Evolutionary conservation across 1,284 basidiomycete species (phyloP).

Genomic region (Irpex sp.): DNA sequence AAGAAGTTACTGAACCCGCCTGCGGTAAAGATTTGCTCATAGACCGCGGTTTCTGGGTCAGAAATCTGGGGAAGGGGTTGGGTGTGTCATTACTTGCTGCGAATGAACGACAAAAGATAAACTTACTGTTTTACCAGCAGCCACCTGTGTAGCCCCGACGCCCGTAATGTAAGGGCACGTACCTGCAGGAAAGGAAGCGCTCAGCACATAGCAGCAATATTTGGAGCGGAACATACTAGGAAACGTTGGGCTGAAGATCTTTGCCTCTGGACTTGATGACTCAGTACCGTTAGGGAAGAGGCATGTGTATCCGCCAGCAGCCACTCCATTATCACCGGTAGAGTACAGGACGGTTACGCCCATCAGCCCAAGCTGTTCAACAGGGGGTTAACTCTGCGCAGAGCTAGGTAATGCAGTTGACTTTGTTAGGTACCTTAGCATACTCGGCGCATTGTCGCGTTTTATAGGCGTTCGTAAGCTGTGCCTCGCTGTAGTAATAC

Average conservation of each 20-base stretch:
- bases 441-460: slow-evolving; percentile 41
- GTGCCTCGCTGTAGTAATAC: slow-evolving; percentile 34
- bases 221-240: neutral
- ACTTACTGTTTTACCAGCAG: slow-evolving; percentile 46
- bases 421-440: slow-evolving; percentile 30
- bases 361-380: slow-evolving; percentile 35
- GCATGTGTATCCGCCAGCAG: slow-evolving; percentile 29
- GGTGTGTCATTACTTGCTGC: neutral
- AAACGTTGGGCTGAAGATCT: slow-evolving; percentile 11
- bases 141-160: slow-evolving; percentile 53
- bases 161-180: slow-evolving; percentile 58
- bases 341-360: slow-evolving; percentile 47
- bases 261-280: neutral
- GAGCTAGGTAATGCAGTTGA: neutral
- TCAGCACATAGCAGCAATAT: neutral
- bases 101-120: neutral
- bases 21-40: slow-evolving; percentile 16
- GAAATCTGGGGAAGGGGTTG: slow-evolving; percentile 21
- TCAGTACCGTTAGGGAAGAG: neutral
- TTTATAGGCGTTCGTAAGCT: slow-evolving; percentile 32
- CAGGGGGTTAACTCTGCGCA: neutral
- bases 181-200: neutral
- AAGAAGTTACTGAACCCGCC: slow-evolving; percentile 47
- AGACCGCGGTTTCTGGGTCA: slow-evolving; percentile 37
- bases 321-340: slow-evolving; percentile 50